These are phyloP conservation scores for Collariella sp. DNA, from an alignment of 495 filamentous ascomycete species.

Conservation along the genomic window DNA sequence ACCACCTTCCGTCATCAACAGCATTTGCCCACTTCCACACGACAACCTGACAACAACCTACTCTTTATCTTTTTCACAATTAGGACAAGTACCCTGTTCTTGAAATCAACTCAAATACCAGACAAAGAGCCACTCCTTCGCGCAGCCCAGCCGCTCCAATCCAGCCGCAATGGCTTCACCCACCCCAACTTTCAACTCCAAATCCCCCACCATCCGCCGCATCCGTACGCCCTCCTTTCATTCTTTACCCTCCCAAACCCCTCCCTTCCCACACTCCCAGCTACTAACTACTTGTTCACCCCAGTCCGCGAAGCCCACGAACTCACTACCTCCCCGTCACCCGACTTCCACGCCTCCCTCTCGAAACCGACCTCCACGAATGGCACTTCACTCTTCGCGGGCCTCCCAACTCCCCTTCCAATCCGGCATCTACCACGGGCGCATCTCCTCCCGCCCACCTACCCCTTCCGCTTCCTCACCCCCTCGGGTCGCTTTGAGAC, in stretches of 20 bases:
- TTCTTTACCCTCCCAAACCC: neutral
- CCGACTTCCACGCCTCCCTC: constrained; percentile 76
- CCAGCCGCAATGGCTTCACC: constrained; percentile 13
- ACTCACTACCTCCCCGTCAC: constrained; percentile 63
- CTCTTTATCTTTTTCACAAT: too few relatives aligned
- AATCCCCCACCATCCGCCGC: constrained; percentile 71
- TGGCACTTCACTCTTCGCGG: constrained; percentile 99
- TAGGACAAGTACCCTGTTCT: neutral
- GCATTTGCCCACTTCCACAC: neutral
- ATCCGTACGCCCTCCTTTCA: constrained; percentile 61
- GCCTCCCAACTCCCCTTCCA: constrained; percentile 75
- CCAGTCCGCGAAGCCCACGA: constrained; percentile 78
- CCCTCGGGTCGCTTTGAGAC: constrained; percentile 89
- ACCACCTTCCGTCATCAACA: constrained; percentile 1
- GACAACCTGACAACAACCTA: neutral
- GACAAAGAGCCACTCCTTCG: neutral
- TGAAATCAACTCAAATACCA: neutral
- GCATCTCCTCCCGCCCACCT: constrained; percentile 82
- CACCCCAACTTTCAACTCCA: constrained; percentile 54
- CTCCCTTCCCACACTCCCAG: constrained; percentile 11
- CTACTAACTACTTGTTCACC: neutral
- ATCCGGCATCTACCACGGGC: constrained; percentile 83
- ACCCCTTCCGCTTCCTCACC: constrained; percentile 93
- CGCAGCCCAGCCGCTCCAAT: neutral
- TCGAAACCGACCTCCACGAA: constrained; percentile 87